Percentiles rank a stretch among this genome's conserved stretches.
Evolutionary conservation across 805 yeast genomes (phyloP).

Genomic region (Candida vaughaniae): DNA sequence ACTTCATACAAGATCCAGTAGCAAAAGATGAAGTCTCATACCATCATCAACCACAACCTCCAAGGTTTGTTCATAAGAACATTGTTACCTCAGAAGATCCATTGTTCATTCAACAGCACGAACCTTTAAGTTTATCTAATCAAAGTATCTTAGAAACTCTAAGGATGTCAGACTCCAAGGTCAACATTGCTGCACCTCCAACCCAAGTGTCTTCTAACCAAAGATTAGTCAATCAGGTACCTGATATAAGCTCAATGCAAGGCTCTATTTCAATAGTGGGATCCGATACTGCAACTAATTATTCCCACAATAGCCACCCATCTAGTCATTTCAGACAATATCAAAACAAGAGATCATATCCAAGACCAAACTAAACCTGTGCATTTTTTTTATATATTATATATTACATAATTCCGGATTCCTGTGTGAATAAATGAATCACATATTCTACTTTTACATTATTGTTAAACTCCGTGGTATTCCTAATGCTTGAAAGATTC

Average conservation of each 20-base stretch:
- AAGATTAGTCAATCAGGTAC: neutral
- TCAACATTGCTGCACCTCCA: conserved; percentile 2
- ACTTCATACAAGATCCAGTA: conserved; percentile 15
- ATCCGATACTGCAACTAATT: conserved; percentile 11
- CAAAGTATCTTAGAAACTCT: conserved; percentile 7
- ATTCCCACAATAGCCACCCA: conserved; percentile 1
- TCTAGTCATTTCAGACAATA: no score
- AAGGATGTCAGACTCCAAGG: neutral
- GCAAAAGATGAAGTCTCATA: neutral
- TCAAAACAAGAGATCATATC: no score
- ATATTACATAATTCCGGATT: no score
- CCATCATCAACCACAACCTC: neutral
- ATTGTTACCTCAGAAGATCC: conserved; percentile 13
- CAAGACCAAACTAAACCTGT: no score
- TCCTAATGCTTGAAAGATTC: conserved; percentile 9
- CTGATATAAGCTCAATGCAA: conserved; percentile 19
- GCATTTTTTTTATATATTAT: no score
- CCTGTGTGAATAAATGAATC: no score
- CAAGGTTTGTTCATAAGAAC: conserved; percentile 15
- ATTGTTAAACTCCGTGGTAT: no score
- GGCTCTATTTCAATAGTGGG: conserved; percentile 16
- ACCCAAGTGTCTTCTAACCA: neutral
- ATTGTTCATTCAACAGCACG: neutral
- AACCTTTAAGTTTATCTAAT: conserved; percentile 3
- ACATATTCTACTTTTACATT: no score